A percentile compares a stretch with the other conserved stretches of the same genome.
phyloP scores from a whole-genome alignment of 2,329 filamentous ascomycete genomes.

The Cercospora sojina region DNA sequence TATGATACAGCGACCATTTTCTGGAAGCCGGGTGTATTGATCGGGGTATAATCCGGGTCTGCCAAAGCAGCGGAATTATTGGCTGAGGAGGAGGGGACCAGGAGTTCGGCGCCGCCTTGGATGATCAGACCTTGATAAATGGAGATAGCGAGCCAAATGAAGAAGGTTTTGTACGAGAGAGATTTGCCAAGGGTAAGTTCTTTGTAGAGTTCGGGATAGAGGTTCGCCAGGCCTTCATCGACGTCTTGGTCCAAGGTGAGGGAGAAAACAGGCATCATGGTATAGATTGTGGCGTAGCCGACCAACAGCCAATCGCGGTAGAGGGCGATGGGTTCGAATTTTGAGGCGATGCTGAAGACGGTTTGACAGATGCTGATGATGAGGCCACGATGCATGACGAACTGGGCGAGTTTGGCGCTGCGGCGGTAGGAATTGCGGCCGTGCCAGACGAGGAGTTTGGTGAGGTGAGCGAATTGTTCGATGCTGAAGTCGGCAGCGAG shows the following conservation, averaged over 20 bases:
- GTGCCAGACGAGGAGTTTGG: constrained; percentile 98
- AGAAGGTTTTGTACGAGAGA: constrained; percentile 90
- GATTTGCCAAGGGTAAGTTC: constrained; percentile 88
- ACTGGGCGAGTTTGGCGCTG: constrained; percentile 91
- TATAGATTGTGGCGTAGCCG: constrained; percentile 94
- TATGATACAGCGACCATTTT: constrained; percentile 87
- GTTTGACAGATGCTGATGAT: constrained; percentile 97
- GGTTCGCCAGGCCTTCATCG: constrained; percentile 85
- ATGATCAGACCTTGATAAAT: constrained; percentile 96
- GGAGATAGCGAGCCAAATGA: constrained; percentile 92
- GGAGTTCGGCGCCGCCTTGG: constrained; percentile 86
- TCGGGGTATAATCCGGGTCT: constrained; percentile 20
- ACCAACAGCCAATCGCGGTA: constrained; percentile 97
- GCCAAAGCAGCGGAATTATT: constrained; percentile 19
- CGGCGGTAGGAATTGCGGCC: constrained; percentile 97
- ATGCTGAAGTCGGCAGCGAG: constrained; percentile 96
- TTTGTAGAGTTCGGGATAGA: constrained; percentile 97
- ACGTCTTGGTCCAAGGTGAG: constrained; percentile 94
- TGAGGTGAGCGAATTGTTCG: constrained; percentile 89
- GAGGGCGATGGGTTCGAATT: constrained; percentile 89
- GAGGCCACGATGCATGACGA: constrained; percentile 94
- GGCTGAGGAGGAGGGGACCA: constrained; percentile 67
- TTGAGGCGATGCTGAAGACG: constrained; percentile 90
- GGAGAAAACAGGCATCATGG: constrained; percentile 86
- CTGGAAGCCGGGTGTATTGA: constrained; percentile 36